Evolutionary conservation across 208 protist genomes (phyloP).

Genomic region (Leishmania gerbilli): DNA sequence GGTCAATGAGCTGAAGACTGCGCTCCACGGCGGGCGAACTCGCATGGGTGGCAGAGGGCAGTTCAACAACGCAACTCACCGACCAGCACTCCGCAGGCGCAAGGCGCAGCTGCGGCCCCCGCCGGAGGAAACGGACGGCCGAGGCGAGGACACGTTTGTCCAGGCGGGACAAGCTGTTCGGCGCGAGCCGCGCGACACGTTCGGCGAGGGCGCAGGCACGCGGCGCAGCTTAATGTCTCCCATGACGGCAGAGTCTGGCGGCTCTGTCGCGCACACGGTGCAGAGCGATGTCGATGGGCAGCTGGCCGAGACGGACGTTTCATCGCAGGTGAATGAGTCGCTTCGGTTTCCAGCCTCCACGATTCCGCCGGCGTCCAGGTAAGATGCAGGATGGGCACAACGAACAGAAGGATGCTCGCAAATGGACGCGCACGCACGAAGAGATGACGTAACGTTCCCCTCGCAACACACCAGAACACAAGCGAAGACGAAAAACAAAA

Average conservation of each 20-base stretch:
- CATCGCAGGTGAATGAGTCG: neutral
- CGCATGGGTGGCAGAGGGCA: neutral
- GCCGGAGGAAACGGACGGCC: neutral
- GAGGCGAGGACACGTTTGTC: no score
- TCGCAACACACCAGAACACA: neutral
- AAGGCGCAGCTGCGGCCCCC: constrained; percentile 3
- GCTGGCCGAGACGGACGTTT: constrained; percentile 33
- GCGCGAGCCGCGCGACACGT: no score
- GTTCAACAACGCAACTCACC: neutral
- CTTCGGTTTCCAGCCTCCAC: neutral
- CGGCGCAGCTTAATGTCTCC: constrained; percentile 12
- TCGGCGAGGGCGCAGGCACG: neutral
- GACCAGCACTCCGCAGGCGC: constrained; percentile 1
- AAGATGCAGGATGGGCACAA: neutral
- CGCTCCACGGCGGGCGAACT: constrained; percentile 3
- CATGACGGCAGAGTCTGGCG: constrained; percentile 27
- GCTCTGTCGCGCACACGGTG: neutral
- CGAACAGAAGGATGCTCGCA: neutral
- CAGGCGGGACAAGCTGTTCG: neutral
- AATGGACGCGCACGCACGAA: neutral
- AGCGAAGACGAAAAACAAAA: neutral
- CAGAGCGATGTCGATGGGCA: constrained; percentile 14
- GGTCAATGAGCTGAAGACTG: constrained; percentile 37
- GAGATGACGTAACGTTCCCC: neutral
- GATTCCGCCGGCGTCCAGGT: neutral